Evolutionary conservation across 192 early-diverging fungal species (phyloP).

Genomic region (Gonapodya sp.): DNA sequence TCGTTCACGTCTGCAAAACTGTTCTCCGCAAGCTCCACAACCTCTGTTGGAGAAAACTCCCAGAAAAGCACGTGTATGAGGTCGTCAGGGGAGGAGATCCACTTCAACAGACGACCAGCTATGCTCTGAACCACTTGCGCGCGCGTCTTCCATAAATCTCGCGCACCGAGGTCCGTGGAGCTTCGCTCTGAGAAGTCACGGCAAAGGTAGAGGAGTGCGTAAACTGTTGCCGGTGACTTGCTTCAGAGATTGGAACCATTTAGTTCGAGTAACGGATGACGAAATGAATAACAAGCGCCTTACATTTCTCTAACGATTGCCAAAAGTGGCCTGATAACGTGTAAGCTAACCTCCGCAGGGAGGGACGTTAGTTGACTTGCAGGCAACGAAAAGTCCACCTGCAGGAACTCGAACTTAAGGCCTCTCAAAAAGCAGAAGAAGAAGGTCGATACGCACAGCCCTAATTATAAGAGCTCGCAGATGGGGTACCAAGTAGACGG

Average conservation of each 20-base stretch:
- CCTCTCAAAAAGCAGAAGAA: background rate
- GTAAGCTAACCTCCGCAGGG: background rate
- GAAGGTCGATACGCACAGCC: background rate
- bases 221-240: background rate
- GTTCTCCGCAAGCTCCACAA: background rate
- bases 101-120: background rate
- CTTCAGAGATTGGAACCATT: background rate
- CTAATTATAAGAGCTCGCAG: background rate
- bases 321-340: background rate
- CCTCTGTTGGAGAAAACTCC: background rate
- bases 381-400: background rate
- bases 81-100: background rate
- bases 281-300: too few relatives aligned
- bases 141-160: constrained; percentile 4
- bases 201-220: constrained; percentile 4
- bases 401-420: background rate
- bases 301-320: background rate
- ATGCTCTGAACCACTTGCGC: background rate
- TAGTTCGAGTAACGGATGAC: too few relatives aligned
- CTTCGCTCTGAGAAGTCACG: background rate
- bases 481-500: background rate
- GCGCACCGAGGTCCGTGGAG: background rate
- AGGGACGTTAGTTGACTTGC: background rate
- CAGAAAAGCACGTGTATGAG: background rate
- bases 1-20: background rate